Base-by-base conservation (phyloP, 345 rosid species). In the Lepidium africanum region DNA sequence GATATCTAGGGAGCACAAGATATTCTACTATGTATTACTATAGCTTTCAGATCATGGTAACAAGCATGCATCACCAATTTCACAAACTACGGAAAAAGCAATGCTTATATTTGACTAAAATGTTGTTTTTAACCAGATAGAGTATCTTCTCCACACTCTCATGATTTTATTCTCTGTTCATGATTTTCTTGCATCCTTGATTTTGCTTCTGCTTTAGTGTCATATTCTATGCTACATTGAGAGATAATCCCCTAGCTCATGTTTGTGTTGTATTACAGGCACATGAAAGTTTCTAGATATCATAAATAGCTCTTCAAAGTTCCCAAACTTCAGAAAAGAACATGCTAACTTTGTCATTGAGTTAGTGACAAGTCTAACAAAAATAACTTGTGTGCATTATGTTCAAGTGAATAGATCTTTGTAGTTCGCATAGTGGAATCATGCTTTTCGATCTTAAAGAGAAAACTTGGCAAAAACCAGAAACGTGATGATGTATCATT, bases 311-410 rank as follows among this genome's bases (percentile, higher is more conserved):
- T 86, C 96, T 79, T 82, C 93, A 23, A 91, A 80, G 73, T 91
- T 91, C 80, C 87, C 88, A 52, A 89, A 94, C 69, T 85, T 86
- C 76, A 76, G 87, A 71, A 94, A 85, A 69, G 80, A 91, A 8
- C 76, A 63, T 70, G 99, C 97, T 15, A 80, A 89, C 77, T 87
- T 95, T 58, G 78, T 86, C 56, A 83, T 91, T 69, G 97, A 91
- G 67, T 81, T 94, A 80, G 83, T 87, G 69, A 91, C 96, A 66
- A 73, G 86, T 33, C 90, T 92, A 56, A 91, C 99, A 36, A 94
- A 91, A 84, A 87, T 94, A 63, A 81, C 81, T 6, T 96, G 96
- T 73, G 96, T 94, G 60, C 97, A 94, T 81, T 94, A 91, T 79
- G 89, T 94, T 69, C 97, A 89, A 92, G 99, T 90, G 59, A 74